Conservation (phyloP, 2,329 filamentous ascomycete genomes). For the Nigrograna mackinnonii region DNA sequence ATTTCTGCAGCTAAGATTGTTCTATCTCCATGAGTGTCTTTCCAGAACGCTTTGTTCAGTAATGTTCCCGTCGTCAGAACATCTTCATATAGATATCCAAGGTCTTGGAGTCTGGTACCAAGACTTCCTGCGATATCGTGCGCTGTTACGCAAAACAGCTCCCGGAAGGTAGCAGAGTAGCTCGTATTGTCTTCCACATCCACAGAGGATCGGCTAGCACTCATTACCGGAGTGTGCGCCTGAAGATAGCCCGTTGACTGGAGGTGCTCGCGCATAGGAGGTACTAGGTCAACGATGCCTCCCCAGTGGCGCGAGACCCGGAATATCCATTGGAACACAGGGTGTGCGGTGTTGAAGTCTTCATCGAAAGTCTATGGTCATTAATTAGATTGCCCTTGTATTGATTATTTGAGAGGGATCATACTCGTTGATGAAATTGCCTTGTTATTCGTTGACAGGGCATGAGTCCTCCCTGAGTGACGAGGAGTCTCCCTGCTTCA, state of each 20-base stretch:
- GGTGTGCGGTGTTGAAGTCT: constrained; percentile 74
- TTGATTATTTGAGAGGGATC: constrained; percentile 1
- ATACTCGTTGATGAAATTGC: constrained; percentile 47
- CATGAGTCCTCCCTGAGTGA: constrained; percentile 69
- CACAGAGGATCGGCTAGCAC: constrained; percentile 21
- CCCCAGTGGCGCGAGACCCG: constrained; percentile 79
- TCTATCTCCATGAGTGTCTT: constrained; percentile 18
- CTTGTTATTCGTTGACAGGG: constrained; percentile 77
- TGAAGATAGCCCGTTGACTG: constrained; percentile 50
- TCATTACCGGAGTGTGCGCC: constrained; percentile 16
- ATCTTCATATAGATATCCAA: constrained; percentile 76
- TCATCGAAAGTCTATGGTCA: constrained; percentile 63
- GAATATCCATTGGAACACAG: constrained; percentile 87
- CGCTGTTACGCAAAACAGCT: constrained; percentile 82
- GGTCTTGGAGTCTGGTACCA: constrained; percentile 62
- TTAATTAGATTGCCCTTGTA: constrained; percentile 10
- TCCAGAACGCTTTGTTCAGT: constrained; percentile 65
- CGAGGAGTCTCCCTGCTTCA: constrained; percentile 65
- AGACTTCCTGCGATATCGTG: constrained; percentile 71
- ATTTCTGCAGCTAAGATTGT: constrained; percentile 28
- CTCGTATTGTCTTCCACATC: constrained; percentile 61
- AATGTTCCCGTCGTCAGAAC: constrained; percentile 67
- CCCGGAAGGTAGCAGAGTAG: constrained; percentile 77
- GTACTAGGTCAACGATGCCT: constrained; percentile 68
- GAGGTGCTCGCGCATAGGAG: constrained; percentile 73